These are phyloP conservation scores for Volvariella volvacea DNA, from an alignment of 1,284 basidiomycete genomes.

Conservation along the genomic window DNA sequence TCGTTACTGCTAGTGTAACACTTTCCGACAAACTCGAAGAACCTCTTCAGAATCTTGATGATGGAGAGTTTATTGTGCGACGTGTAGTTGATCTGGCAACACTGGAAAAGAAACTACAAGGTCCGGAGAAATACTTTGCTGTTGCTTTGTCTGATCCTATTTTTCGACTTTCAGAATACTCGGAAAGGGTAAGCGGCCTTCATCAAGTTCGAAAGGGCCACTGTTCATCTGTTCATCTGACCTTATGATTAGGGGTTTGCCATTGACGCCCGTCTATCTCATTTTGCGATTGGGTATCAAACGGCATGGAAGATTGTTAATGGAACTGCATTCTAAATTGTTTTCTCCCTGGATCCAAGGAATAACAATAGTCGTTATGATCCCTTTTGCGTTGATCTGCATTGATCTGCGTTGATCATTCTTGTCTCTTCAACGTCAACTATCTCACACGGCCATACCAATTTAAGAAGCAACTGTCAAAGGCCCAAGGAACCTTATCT, in stretches of 20 bases:
- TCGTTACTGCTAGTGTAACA: constrained; percentile 59
- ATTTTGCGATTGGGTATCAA: constrained; percentile 68
- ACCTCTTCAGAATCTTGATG: constrained; percentile 64
- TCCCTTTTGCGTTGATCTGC: no score
- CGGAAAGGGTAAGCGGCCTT: constrained; percentile 18
- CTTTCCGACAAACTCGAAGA: constrained; percentile 52
- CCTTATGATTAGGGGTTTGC: constrained; percentile 49
- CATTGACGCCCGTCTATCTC: constrained; percentile 70
- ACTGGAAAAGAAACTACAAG: constrained; percentile 56
- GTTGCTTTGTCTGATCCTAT: constrained; percentile 6
- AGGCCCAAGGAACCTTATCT: no score
- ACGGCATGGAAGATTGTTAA: constrained; percentile 32
- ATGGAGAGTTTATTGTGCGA: constrained; percentile 77
- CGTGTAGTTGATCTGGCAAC: constrained; percentile 64
- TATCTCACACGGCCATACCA: no score
- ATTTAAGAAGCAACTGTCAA: no score
- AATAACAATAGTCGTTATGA: no score
- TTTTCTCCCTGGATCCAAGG: not conserved
- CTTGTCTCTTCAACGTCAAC: no score
- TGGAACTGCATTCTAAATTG: not conserved
- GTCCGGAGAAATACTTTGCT: constrained; percentile 35
- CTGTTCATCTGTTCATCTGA: constrained; percentile 3
- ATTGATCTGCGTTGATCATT: no score
- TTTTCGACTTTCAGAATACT: constrained; percentile 47
- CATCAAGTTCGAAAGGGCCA: no score